phyloP scores from a whole-genome alignment of 2,329 filamentous ascomycete genomes.

The Epicoccum nigrum region DNA sequence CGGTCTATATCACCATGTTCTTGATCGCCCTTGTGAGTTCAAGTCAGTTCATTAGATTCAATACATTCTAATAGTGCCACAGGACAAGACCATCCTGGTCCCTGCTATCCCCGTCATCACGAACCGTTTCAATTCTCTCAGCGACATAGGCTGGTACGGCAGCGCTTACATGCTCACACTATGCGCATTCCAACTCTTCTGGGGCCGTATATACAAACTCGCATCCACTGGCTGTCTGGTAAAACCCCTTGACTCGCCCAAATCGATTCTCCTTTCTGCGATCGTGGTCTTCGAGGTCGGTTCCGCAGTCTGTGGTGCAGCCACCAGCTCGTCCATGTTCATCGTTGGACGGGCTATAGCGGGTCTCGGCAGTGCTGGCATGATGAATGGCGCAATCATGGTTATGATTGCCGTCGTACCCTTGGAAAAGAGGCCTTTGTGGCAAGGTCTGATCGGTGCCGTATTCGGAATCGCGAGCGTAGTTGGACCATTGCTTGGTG shows the following conservation, averaged over 20 bases:
- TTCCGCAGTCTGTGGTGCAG: constrained; percentile 45
- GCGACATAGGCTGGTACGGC: constrained; percentile 30
- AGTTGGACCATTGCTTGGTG: constrained; percentile 19
- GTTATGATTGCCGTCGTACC: constrained; percentile 48
- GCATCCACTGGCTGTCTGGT: background rate
- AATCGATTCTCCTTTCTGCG: constrained; percentile 41
- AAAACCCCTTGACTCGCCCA: constrained; percentile 38
- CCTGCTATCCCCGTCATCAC: constrained; percentile 27
- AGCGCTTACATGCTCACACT: constrained; percentile 51
- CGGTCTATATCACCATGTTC: constrained; percentile 6
- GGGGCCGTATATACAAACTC: constrained; percentile 55
- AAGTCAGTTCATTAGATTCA: background rate
- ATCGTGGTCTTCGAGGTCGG: constrained; percentile 52
- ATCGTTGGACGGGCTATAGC: constrained; percentile 55
- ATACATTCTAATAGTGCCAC: background rate
- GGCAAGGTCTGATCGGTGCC: constrained; percentile 51
- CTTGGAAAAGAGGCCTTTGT: constrained; percentile 49
- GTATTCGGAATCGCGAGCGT: constrained; percentile 50
- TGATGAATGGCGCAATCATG: constrained; percentile 51
- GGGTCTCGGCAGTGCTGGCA: constrained; percentile 53
- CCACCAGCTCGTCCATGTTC: constrained; percentile 50
- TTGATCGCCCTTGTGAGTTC: constrained; percentile 5
- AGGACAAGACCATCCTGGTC: constrained; percentile 2
- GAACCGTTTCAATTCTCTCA: constrained; percentile 26
- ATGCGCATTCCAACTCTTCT: constrained; percentile 52